Base-by-base conservation (phyloP, 345 rosid species). In the Eutrema japonicum region DNA sequence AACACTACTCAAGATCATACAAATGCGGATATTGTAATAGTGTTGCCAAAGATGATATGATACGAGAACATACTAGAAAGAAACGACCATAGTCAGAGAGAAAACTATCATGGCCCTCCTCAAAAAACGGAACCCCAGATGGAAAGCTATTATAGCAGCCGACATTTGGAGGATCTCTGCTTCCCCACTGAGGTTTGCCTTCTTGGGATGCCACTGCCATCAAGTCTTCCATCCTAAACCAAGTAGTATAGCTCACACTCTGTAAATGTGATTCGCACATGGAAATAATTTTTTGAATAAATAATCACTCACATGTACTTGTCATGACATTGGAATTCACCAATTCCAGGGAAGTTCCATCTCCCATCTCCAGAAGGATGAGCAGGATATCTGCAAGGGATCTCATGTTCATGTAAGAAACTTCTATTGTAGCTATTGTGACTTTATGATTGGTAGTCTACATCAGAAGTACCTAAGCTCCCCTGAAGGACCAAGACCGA, bases 251-350 rank as follows among this genome's bases (percentile, higher is more conserved):
- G 48, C 41, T 72, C 68, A 57, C 49, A 52, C 58, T 66, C 51
- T 67, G 78, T 27, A 77, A 66, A 70, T 41, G 29, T 45, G 3
- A 30, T 55, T 29, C 36, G 14, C 41, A 70, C 26, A 22, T 22
- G 6, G 51, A 2, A 54, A 67, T 14, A 38, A 71, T 49, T 46
- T 0, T 10, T 63, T 54, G 50, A 64, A 82, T 49, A 60, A 82
- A 72, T 52, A 71, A 76, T 65, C 43, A 68, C 91, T 75, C 76
- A 87, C 91, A 87, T 87, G 78, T 87, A 87, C 76, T 87, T 87
- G 82, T 87, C 91, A 75, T 87, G 84, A 64, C 91, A 87, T 56
- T 87, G 91, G 42, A 87, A 87, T 87, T 87, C 91, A 80, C 91
- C 91, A 41, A 84, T 87, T 64, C 91, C 91, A 74, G 88, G 88